Evolutionary conservation across 2,329 filamentous ascomycete genomes (phyloP).

Genomic region (Gnomoniopsis sp.): DNA sequence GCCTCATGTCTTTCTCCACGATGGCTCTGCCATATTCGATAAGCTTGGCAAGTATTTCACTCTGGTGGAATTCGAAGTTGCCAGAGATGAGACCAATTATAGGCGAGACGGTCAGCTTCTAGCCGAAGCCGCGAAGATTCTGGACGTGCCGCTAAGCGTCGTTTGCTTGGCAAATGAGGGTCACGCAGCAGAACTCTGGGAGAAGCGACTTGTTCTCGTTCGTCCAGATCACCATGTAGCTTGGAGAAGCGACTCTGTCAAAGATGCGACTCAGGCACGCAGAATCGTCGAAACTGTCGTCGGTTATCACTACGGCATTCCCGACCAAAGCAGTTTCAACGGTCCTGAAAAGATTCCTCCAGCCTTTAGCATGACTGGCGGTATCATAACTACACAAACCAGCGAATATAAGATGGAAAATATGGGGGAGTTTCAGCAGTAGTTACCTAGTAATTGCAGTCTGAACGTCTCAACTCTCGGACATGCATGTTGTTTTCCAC

Average conservation of each 20-base stretch:
- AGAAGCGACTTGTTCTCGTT: conserved; percentile 14
- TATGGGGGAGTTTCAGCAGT: conserved; percentile 1
- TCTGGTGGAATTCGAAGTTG: conserved; percentile 11
- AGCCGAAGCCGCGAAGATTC: not conserved
- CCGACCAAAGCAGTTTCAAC: not conserved
- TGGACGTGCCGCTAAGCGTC: conserved; percentile 4
- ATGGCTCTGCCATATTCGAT: conserved; percentile 18
- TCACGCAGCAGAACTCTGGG: conserved; percentile 11
- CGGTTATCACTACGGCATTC: not conserved
- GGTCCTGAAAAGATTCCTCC: not conserved
- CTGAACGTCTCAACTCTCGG: no score
- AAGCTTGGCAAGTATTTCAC: conserved; percentile 13
- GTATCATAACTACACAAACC: not conserved
- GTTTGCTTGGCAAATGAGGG: conserved; percentile 12
- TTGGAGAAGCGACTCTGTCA: conserved; percentile 12
- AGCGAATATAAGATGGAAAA: not conserved
- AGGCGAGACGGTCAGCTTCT: not conserved
- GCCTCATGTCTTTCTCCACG: conserved; percentile 16
- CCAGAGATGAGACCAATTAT: not conserved
- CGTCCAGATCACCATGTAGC: conserved; percentile 19
- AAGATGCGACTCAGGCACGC: not conserved
- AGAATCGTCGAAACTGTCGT: not conserved
- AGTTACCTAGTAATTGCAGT: no score
- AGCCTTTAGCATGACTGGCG: not conserved
- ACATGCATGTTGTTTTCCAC: no score